phyloP scores from a whole-genome alignment of 768 basidiomycete species.

The Termitomyces heimii region DNA sequence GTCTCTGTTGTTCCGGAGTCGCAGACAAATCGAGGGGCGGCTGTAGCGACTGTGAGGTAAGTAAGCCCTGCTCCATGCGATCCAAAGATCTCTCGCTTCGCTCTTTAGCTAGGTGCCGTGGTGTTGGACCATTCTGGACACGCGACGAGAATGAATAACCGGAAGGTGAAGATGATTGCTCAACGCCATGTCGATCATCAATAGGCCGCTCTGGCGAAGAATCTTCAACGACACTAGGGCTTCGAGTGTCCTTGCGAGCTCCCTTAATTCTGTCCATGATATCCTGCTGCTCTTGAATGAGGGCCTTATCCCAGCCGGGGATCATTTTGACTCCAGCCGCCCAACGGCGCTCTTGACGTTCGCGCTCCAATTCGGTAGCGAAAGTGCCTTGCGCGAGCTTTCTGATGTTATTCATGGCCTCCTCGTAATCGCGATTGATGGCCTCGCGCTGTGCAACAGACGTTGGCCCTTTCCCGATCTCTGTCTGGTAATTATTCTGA shows the following conservation, averaged over 20 bases:
- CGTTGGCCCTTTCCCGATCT: constrained; percentile 39
- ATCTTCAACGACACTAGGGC: constrained; percentile 2
- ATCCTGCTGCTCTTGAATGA: constrained; percentile 31
- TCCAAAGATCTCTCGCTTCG: background rate
- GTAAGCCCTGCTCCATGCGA: background rate
- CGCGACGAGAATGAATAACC: background rate
- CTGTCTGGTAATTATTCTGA: constrained; percentile 47
- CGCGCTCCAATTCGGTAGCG: constrained; percentile 34
- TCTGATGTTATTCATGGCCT: constrained; percentile 38
- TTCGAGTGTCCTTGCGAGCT: constrained; percentile 7
- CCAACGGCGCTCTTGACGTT: constrained; percentile 47
- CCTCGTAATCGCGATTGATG: constrained; percentile 31
- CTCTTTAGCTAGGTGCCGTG: constrained; percentile 3
- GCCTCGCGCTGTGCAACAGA: constrained; percentile 24
- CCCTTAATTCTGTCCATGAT: constrained; percentile 42
- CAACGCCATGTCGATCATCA: background rate
- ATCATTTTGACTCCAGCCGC: constrained; percentile 28
- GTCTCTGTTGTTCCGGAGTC: background rate
- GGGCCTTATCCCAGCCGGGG: constrained; percentile 22
- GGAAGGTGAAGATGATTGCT: background rate
- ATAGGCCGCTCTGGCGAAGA: background rate
- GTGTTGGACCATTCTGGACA: background rate
- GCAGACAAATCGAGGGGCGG: background rate
- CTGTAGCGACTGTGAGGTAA: background rate
- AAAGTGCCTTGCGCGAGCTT: constrained; percentile 41